phyloP scores from a whole-genome alignment of 768 basidiomycete genomes.

The Artomyces pyxidatus region DNA sequence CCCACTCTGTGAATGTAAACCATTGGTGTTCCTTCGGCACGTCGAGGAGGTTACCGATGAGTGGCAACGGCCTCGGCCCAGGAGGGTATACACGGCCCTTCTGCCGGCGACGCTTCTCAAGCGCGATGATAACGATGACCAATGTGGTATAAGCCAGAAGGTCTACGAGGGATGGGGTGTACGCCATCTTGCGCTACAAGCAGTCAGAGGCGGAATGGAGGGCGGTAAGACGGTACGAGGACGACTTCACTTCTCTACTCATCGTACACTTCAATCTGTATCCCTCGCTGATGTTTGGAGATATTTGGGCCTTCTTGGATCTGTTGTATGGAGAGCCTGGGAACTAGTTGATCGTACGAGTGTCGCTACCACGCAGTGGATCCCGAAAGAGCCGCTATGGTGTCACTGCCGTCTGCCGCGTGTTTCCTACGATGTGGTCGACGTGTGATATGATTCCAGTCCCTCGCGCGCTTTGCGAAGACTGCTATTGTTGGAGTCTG shows the following conservation, averaged over 20 bases:
- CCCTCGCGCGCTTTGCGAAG: too few species aligned
- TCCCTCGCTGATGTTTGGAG: neutral
- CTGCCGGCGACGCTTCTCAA: neutral
- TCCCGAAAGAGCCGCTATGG: too few species aligned
- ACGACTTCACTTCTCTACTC: neutral
- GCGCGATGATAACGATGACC: neutral
- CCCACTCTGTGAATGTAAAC: neutral
- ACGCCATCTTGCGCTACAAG: neutral
- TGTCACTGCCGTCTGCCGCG: too few species aligned
- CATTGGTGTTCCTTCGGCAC: neutral
- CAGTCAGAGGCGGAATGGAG: neutral
- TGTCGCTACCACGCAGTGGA: too few species aligned
- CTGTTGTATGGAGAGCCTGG: too few species aligned
- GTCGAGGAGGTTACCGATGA: neutral
- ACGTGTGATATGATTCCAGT: too few species aligned
- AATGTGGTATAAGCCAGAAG: neutral
- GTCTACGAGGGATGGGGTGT: neutral
- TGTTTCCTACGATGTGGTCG: too few species aligned
- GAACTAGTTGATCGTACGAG: too few species aligned
- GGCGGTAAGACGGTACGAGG: neutral
- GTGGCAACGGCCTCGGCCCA: neutral
- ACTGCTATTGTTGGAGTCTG: too few species aligned
- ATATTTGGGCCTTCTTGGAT: neutral
- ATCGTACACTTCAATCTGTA: neutral
- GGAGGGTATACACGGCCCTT: neutral